Evolutionary conservation across 768 basidiomycete genomes (phyloP), one percentile per base, ranked within the genome.

Genomic region (Lyophyllum atratum): DNA sequence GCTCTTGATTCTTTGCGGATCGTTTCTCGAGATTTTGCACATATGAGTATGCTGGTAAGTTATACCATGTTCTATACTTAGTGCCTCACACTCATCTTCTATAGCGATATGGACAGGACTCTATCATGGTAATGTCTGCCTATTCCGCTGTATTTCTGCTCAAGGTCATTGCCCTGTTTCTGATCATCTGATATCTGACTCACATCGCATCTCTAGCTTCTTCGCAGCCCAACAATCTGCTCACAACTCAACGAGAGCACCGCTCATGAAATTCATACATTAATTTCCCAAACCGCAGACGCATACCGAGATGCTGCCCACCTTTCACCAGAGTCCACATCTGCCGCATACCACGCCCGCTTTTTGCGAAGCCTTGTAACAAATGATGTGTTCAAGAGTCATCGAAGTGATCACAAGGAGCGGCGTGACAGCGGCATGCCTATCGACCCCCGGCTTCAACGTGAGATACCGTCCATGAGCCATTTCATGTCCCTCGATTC

Each of bases 41-140:
- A 78, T 19, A 82, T 92, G 72, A 83, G 83, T 65, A 86, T 93
- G 71, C 80, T 93, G 64, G 90, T 89, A 64, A 51, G 86, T 71
- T 26, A 15, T 24, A 17, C 37, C 45, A 29, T 11, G 44, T 9
- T 44, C 25, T 49, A 39, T 45, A 25, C 48, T 21, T 10, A 29
- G 54, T 22, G n/a, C 40, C 17, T n/a, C 12, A 33, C 39, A 39
- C 37, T 42, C 52, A 39, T 48, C 37, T 8, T 39, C 60, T 64
- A 56, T 43, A 93, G 91, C 86, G 87, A 44, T 94, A 93, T 63
- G 83, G 88, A 8, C 92, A 93, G 74, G 92, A 93, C 68, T 87
- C 89, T 4, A 84, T 92, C 58, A 86, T 88, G 8, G 83, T 89
- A 45, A 93, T 93, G 92, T 89, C 89, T 19, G 92, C 90, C 24